Percentiles rank a stretch among this genome's conserved stretches.
Conservation (phyloP, 345 rosid genomes). For the Raphanus raphanistrum region DNA sequence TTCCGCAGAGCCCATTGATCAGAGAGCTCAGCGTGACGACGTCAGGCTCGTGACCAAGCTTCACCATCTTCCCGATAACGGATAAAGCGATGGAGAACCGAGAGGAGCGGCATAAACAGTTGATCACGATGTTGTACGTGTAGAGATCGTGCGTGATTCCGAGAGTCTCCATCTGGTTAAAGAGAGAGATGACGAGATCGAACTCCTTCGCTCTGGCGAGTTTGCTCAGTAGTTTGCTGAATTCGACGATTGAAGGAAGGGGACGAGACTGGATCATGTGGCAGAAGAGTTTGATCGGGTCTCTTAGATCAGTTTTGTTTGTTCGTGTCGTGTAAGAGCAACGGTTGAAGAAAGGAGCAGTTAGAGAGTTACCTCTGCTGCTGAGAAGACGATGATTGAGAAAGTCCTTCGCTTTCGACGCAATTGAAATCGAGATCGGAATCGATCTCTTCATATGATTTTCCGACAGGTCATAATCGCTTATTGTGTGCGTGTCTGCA, state of each 20-base stretch:
- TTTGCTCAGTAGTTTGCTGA: slow-evolving; percentile 18
- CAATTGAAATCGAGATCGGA: too few species aligned
- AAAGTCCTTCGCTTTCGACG: too few species aligned
- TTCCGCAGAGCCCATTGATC: slow-evolving; percentile 27
- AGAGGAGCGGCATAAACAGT: slow-evolving; percentile 27
- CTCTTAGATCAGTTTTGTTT: neutral
- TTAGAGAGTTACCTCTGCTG: too few species aligned
- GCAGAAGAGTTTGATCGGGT: neutral
- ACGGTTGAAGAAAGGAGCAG: neutral
- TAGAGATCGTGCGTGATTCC: slow-evolving; percentile 35
- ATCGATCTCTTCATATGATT: too few species aligned
- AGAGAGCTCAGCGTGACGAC: slow-evolving; percentile 33
- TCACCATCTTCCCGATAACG: slow-evolving; percentile 34
- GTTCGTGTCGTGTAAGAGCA: neutral
- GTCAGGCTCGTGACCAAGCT: slow-evolving; percentile 29
- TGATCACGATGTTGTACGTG: slow-evolving; percentile 32
- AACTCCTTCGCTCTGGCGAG: slow-evolving; percentile 19
- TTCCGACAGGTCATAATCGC: too few species aligned
- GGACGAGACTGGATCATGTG: slow-evolving; percentile 32
- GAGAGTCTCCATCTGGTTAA: slow-evolving; percentile 16
- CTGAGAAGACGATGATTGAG: too few species aligned
- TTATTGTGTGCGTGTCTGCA: too few species aligned
- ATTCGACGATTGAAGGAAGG: slow-evolving; percentile 28
- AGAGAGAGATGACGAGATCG: slow-evolving; percentile 23
- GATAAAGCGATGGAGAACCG: slow-evolving; percentile 25